Evolutionary conservation across 73 alveolate genomes (phyloP).

Genomic region (Paramecium biaurelia): DNA sequence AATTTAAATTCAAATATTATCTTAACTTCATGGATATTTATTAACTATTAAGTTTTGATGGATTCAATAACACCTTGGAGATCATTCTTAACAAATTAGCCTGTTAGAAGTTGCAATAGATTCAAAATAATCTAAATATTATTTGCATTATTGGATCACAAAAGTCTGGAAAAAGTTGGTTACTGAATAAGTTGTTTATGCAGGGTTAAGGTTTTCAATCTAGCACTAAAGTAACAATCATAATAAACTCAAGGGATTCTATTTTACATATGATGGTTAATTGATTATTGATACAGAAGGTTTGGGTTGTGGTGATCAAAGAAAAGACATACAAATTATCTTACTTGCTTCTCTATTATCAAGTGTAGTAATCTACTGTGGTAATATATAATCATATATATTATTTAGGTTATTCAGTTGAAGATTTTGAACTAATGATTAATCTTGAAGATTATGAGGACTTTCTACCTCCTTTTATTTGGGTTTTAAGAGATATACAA

Average conservation of each 20-base stretch:
- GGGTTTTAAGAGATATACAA: neutral
- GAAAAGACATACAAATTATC: neutral
- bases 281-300: conserved; percentile 7
- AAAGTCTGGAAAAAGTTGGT: conserved; percentile 5
- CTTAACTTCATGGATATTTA: neutral
- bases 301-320: conserved; percentile 9
- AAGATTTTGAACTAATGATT: neutral
- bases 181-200: neutral
- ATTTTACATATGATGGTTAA: conserved; percentile 14
- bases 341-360: neutral
- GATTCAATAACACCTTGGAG: conserved; percentile 1
- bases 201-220: conserved; percentile 27
- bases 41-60: conserved; percentile 23
- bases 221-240: neutral
- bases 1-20: conserved; percentile 22
- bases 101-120: neutral
- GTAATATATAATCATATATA: neutral
- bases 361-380: neutral
- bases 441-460: conserved; percentile 1
- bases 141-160: neutral
- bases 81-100: neutral
- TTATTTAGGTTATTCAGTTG: neutral
- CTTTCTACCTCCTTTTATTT: neutral
- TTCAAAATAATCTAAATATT: neutral
- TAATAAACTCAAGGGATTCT: neutral